Evolutionary conservation across 352 stramenopile species (phyloP).

Genomic region (Globisporangium cylindrosporum): DNA sequence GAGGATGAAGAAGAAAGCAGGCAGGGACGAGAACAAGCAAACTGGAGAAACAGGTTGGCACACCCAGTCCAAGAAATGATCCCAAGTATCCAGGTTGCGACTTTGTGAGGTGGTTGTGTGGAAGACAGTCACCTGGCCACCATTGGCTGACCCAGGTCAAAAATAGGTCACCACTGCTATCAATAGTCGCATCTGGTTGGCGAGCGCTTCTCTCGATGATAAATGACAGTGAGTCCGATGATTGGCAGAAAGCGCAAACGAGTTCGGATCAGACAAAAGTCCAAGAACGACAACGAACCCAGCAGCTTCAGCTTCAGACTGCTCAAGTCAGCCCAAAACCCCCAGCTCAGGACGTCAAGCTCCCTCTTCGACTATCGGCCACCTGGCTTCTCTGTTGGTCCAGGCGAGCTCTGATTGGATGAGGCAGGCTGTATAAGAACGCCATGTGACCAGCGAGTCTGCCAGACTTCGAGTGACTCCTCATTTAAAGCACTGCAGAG

Average conservation of each 20-base stretch:
- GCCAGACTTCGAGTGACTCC: not conserved
- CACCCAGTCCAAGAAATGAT: not conserved
- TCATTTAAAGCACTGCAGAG: not conserved
- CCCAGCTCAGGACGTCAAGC: not conserved
- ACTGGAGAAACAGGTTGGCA: not conserved
- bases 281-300: not conserved
- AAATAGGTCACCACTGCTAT: not conserved
- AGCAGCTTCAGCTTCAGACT: not conserved
- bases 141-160: not conserved
- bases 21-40: not conserved
- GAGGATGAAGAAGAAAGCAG: slow-evolving; percentile 1
- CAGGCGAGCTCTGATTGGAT: not conserved
- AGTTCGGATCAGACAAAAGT: not conserved
- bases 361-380: not conserved
- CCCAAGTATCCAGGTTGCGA: not conserved
- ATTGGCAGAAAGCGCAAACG: not conserved
- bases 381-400: not conserved
- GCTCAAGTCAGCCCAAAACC: not conserved
- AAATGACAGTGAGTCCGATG: not conserved
- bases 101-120: not conserved
- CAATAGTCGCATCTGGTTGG: not conserved
- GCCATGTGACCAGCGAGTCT: not conserved
- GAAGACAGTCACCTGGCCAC: not conserved
- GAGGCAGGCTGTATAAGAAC: not conserved
- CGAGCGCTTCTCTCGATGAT: not conserved